Evolutionary conservation across 1,139 yeast genomes (phyloP).

Genomic region (Geotrichum armillariae): DNA sequence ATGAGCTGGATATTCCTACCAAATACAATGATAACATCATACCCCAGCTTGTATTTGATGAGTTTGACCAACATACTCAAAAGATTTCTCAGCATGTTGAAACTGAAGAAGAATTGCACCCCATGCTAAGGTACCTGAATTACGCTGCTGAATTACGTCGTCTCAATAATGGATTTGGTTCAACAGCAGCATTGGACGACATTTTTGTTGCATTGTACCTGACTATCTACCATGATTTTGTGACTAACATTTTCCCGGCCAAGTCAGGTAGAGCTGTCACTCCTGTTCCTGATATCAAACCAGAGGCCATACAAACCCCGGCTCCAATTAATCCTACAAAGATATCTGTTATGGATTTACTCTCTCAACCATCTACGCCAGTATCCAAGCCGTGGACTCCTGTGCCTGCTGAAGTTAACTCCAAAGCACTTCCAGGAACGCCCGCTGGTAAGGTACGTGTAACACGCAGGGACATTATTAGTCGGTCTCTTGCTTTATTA

Average conservation of each 20-base stretch:
- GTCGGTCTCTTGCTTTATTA: constrained; percentile 38
- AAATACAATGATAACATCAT: constrained; percentile 56
- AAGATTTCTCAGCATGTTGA: constrained; percentile 29
- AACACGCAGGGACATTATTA: constrained; percentile 41
- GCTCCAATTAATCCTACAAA: constrained; percentile 20
- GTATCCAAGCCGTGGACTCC: constrained; percentile 21
- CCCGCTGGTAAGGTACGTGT: constrained; percentile 31
- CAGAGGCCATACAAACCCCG: constrained; percentile 8
- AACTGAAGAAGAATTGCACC: constrained; percentile 24
- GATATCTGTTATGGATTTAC: constrained; percentile 29
- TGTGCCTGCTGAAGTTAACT: constrained; percentile 9
- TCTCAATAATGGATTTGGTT: constrained; percentile 78
- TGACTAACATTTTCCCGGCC: constrained; percentile 12
- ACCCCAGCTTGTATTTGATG: constrained; percentile 48
- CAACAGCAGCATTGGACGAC: constrained; percentile 78
- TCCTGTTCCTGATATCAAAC: not conserved
- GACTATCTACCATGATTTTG: constrained; percentile 42
- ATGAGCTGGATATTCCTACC: constrained; percentile 47
- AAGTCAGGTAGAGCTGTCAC: not conserved
- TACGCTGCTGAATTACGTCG: constrained; percentile 66
- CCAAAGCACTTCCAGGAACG: constrained; percentile 12
- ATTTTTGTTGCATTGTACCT: constrained; percentile 64
- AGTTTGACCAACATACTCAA: constrained; percentile 40
- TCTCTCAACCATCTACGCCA: constrained; percentile 23
- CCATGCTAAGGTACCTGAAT: constrained; percentile 38